Evolutionary conservation across 2,329 filamentous ascomycete species (phyloP).

Genomic region (Fusarium veterinarium): DNA sequence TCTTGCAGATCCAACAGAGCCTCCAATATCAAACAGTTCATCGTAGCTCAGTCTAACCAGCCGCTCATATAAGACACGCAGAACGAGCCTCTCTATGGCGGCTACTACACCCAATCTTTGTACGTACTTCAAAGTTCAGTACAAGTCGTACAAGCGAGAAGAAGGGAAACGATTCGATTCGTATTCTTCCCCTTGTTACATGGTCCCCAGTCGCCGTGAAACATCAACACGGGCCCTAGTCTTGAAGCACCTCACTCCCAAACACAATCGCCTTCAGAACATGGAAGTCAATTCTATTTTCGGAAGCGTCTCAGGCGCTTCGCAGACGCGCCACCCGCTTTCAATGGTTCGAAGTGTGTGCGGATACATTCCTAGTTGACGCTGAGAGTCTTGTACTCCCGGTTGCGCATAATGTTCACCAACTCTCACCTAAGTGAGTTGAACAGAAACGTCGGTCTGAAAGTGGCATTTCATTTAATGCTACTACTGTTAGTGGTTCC

Average conservation of each 20-base stretch:
- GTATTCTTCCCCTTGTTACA: constrained; percentile 20
- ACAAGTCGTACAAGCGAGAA: constrained; percentile 1
- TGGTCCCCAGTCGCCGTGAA: constrained; percentile 38
- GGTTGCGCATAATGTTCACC: background rate
- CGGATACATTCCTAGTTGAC: background rate
- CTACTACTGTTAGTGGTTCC: constrained; percentile 14
- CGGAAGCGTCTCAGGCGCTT: constrained; percentile 42
- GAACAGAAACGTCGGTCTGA: constrained; percentile 22
- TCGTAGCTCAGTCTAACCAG: background rate
- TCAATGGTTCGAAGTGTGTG: background rate
- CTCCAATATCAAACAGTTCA: background rate
- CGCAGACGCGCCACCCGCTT: constrained; percentile 38
- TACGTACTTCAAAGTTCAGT: background rate
- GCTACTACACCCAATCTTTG: constrained; percentile 11
- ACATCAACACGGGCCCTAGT: constrained; percentile 34
- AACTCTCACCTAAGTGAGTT: background rate
- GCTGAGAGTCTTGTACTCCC: background rate
- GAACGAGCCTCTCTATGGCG: constrained; percentile 12
- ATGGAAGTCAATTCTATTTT: constrained; percentile 39
- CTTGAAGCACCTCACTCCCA: constrained; percentile 24
- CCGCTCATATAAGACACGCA: background rate
- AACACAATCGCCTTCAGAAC: constrained; percentile 33
- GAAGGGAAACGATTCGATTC: constrained; percentile 12
- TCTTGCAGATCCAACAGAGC: background rate
- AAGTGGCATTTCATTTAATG: constrained; percentile 10